Base-by-base conservation (phyloP, 2,329 filamentous ascomycete species). In the Ophiostoma ulmi region DNA sequence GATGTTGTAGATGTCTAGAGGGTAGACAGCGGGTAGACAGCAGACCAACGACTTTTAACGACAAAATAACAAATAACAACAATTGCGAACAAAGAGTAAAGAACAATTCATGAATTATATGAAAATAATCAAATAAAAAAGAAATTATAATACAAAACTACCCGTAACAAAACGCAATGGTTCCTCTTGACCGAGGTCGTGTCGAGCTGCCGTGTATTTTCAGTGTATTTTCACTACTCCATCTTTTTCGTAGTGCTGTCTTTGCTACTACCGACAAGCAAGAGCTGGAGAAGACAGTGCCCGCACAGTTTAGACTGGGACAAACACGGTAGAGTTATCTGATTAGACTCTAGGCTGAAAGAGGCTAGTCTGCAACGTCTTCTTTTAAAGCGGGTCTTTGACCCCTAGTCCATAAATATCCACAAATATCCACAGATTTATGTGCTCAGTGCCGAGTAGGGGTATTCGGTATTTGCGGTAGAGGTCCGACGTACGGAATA, bases 401-500 rank as follows among this genome's bases (percentile, higher is more conserved):
- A 22, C 63, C 63, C 36, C 63, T 65, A 36, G 10, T 36, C 17
- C 31, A 38, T 20, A 20, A 14, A 36, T 20, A 63, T 31, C 31
- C 31, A 31, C 4, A 31, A 31, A 31, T 31, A 31, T 31, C 31
- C 31, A 31, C 3, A 31, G 3, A 31, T 26, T 26, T 58, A 65
- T 39, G 63, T 39, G 58, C 58, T 10, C 58, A 63, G 52, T 58
- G 52, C 52, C 52, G 52, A 58, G n/a, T 20, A 13, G 14, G 48
- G 20, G 48, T 55, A 22, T 5, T 13, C 11, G 41, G 55, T 61
- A 61, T 11, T 39, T 44, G 13, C 13, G 41, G 44, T 14, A 17
- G 44, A 13, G 44, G 44, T 52, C 67, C 48, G 31, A 20, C 67
- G 65, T 7, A 70, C 70, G 70, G 68, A 72, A 65, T 55, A 41